phyloP scores from a whole-genome alignment of 2,329 filamentous ascomycete genomes.

The Cercospora beticola region DNA sequence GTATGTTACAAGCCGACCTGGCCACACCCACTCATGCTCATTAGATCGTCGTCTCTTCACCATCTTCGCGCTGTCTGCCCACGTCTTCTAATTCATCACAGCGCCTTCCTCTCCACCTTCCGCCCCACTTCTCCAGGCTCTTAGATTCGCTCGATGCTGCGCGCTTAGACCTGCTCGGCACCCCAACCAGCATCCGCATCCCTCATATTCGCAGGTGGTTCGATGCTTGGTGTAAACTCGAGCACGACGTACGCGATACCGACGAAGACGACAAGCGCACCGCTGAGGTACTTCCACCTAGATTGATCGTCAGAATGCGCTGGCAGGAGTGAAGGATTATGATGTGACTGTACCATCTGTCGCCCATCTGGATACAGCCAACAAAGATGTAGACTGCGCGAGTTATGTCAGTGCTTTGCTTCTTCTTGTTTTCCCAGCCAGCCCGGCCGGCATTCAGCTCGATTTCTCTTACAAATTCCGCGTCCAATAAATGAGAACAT shows the following conservation, averaged over 20 bases:
- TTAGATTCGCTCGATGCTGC: not conserved
- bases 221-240: conserved; percentile 53
- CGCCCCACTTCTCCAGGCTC: not conserved
- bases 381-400: conserved; percentile 88
- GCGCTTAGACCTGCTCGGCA: conserved; percentile 52
- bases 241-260: conserved; percentile 70
- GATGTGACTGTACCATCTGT: conserved; percentile 50
- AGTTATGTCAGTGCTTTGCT: conserved; percentile 1
- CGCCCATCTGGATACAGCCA: conserved; percentile 77
- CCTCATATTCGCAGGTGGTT: conserved; percentile 56
- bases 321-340: not conserved
- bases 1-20: conserved; percentile 2
- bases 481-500: conserved; percentile 97
- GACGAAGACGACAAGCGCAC: conserved; percentile 71
- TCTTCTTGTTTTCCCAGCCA: too few relatives aligned
- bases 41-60: not conserved
- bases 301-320: not conserved
- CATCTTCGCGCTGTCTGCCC: not conserved
- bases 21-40: not conserved
- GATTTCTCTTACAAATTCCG: conserved; percentile 88
- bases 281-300: conserved; percentile 65
- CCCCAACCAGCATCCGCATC: conserved; percentile 56
- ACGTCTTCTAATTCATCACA: not conserved
- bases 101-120: too few relatives aligned
- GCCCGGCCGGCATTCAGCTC: too few relatives aligned